Evolutionary conservation across 768 basidiomycete genomes (phyloP).

Genomic region (Leccinellum albellum): DNA sequence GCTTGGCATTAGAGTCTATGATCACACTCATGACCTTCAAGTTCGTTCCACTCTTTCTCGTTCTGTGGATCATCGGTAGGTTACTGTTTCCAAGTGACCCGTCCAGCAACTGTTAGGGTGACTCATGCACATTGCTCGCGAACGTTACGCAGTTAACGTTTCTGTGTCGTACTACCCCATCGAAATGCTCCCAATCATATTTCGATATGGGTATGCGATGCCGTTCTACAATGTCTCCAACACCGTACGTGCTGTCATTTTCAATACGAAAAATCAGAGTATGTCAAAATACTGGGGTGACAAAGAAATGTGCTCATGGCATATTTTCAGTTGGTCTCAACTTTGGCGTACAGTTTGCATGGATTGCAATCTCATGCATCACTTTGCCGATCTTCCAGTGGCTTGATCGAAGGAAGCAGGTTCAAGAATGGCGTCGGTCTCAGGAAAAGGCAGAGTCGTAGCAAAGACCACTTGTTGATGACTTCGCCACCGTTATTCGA

Average conservation of each 20-base stretch:
- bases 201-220: constrained; percentile 62
- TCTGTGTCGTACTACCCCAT: constrained; percentile 57
- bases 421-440: constrained; percentile 19
- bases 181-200: constrained; percentile 53
- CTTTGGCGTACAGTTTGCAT: constrained; percentile 56
- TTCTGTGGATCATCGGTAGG: constrained; percentile 62
- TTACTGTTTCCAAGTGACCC: not conserved
- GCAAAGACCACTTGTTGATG: not conserved
- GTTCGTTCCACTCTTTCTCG: constrained; percentile 58
- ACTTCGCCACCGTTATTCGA: not conserved
- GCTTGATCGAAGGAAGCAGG: constrained; percentile 28
- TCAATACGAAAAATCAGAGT: constrained; percentile 61
- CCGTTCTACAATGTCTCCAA: constrained; percentile 72
- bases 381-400: constrained; percentile 52
- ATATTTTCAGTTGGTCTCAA: constrained; percentile 51
- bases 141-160: constrained; percentile 44
- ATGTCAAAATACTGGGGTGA: constrained; percentile 18
- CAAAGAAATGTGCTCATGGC: not conserved
- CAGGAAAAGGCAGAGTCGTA: constrained; percentile 7
- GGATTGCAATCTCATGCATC: constrained; percentile 52
- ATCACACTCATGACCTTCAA: constrained; percentile 50
- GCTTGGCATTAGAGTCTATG: constrained; percentile 58
- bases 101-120: not conserved
- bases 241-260: constrained; percentile 59
- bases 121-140: not conserved